Base-by-base conservation (phyloP, 2,329 filamentous ascomycete genomes). In the Neoascochyta sp. region DNA sequence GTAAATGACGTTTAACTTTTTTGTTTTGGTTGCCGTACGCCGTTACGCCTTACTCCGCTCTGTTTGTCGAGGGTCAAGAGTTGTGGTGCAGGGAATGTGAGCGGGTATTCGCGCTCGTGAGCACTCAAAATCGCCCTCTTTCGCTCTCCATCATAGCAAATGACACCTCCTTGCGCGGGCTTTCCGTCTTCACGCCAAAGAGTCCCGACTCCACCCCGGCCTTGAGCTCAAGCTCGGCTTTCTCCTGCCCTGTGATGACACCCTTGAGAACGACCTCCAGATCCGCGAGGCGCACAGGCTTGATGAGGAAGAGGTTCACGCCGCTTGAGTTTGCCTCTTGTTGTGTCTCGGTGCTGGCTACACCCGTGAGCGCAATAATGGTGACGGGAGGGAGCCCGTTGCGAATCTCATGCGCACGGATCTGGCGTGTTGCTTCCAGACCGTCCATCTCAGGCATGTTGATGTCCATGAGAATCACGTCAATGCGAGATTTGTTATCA, bases 251-350 rank as follows among this genome's bases (percentile, higher is more conserved):
- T 0, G 47, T 57, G 1, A 58, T 45, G 1, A 63, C 57, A 5
- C 56, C 57, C 9, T 53, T 60, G 7, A 63, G 47, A 5, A 68
- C 45, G 15, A 62, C 62, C 37, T 68, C 65, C 17, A 72, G 37
- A 32, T 70, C 63, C 0, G 60, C 60, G 25, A 70, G 57, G 5
- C 64, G 49, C 6, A 75, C 68, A 1, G 72, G 73, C 50, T 75
- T 75, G 10, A 74, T 74, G 11, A 78, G 43, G 30, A 75, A 76
- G 6, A 75, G 32, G 36, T 78, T 72, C 5, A 77, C 63, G 1
- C 74, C 74, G 27, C 66, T 71, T 2, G 65, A 68, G 28, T 72
- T 67, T 0, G 73, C 72, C 36, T 76, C 70, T 20, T 67, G 62
- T 27, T 69, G 63, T 1, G 70, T 70, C 29, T 67, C 67, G 1